Percentiles rank a stretch among this genome's conserved stretches.
Conservation (phyloP, 192 early-diverging fungal genomes). For the Spizellomyces punctatus region DNA sequence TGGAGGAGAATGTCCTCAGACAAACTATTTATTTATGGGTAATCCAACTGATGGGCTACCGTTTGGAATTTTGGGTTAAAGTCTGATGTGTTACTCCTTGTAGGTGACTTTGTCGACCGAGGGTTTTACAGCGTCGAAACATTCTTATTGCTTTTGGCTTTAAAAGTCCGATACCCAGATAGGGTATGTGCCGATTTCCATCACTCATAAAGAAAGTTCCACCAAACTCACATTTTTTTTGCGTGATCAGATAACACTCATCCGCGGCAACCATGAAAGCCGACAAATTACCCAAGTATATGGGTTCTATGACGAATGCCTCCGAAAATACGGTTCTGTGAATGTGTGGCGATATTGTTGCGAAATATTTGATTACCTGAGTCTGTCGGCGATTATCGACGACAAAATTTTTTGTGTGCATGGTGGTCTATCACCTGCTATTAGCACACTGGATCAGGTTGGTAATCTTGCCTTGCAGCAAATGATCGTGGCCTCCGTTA, state of each 20-base stretch:
- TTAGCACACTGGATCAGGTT: constrained; percentile 93
- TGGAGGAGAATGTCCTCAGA: constrained; percentile 94
- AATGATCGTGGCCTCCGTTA: background rate
- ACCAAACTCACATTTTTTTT: background rate
- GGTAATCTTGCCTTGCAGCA: background rate
- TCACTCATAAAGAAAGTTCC: background rate
- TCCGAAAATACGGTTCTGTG: constrained; percentile 97
- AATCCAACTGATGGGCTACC: background rate
- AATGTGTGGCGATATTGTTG: constrained; percentile 99
- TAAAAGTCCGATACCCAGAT: constrained; percentile 92
- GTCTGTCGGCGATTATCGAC: constrained; percentile 95
- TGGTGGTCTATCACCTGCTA: constrained; percentile 92
- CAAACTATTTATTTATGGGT: constrained; percentile 98
- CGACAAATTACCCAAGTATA: constrained; percentile 99
- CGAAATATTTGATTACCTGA: constrained; percentile 96
- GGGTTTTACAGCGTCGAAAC: constrained; percentile 99
- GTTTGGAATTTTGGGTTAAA: background rate
- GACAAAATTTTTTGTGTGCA: constrained; percentile 98
- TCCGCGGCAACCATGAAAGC: constrained; percentile 98
- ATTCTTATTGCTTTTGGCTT: constrained; percentile 89
- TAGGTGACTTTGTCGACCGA: constrained; percentile 97
- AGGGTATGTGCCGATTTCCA: constrained; percentile 31
- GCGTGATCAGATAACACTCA: constrained; percentile 75
- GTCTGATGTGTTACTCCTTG: background rate
- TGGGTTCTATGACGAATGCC: constrained; percentile 99